Base-by-base conservation (phyloP, 805 yeast genomes). In the Metschnikowia cerradonensis region DNA sequence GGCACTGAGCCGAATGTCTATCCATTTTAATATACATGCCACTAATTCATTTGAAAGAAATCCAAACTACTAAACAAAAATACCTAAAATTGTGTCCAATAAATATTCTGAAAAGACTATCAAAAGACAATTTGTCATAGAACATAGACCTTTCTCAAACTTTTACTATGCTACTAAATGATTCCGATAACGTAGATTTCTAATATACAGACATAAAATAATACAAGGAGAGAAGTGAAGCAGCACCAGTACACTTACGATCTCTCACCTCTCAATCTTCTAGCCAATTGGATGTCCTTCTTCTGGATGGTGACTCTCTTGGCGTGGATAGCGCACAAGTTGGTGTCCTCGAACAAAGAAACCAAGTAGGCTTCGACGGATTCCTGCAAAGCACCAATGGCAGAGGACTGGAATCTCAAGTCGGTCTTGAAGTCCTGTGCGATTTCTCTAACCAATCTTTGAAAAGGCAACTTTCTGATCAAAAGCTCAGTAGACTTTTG, bases 221-320 rank as follows among this genome's bases (percentile, higher is more conserved):
- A 54, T 57, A 57, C 61, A 57, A 50, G 38, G 48, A 35, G 54
- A 40, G 59, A 55, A 53, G 36, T 55, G 45, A 55, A 57, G 52
- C 57, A 42, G 57, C 60, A 45, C 59, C 55, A 36, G 52, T 43
- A 49, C 45, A 51, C 57, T 49, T 70, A 72, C 52, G 76, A 69
- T 69, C 76, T 70, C 67, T 72, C 76, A 61, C 77, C 77, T 72
- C 77, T 72, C 66, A 72, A 71, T 70, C 77, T 71, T 68, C 77
- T 70, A 49, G 77, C 77, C 66, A 72, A 72, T 64, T 72, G 76
- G 62, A 72, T 72, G 62, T 72, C 77, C 69, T 72, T 72, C 76
- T 72, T 72, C 60, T 72, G 76, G 64, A 72, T 72, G 50, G 77
- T 72, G 52, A 72, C 76, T 70, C 76, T 71, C 73, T 72, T 72